A percentile compares a stretch with the other conserved stretches of the same genome.
Evolutionary conservation across 2,329 filamentous ascomycete species (phyloP).

Genomic region (Fusarium sp.): DNA sequence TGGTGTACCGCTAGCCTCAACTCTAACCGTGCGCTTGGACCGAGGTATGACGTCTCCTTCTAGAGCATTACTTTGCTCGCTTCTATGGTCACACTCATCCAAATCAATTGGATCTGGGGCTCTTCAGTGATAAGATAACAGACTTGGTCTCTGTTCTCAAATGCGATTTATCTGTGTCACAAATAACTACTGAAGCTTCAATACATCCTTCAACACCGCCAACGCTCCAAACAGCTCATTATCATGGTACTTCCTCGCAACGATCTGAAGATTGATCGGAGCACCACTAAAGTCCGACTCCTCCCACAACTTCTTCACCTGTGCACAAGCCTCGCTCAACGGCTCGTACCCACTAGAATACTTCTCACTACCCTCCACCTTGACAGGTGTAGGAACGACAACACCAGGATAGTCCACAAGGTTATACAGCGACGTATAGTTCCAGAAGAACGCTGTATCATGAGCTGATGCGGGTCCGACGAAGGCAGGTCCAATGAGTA

Average conservation of each 20-base stretch:
- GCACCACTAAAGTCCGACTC: neutral
- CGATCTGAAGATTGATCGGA: conserved; percentile 6
- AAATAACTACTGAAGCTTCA: neutral
- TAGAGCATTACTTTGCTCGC: neutral
- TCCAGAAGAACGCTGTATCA: conserved; percentile 61
- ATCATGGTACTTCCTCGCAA: conserved; percentile 3
- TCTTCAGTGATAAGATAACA: neutral
- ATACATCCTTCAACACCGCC: neutral
- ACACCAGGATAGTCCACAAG: conserved; percentile 70
- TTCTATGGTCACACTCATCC: too few species aligned
- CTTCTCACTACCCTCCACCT: conserved; percentile 2
- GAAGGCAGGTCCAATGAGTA: conserved; percentile 5
- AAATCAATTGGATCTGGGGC: fast-evolving
- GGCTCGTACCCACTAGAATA: neutral
- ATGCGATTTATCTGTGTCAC: fast-evolving
- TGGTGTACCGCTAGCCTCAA: neutral
- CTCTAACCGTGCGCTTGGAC: neutral
- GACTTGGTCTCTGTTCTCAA: fast-evolving
- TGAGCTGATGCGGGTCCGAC: conserved; percentile 4
- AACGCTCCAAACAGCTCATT: neutral
- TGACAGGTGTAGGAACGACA: conserved; percentile 62
- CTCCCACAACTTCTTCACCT: neutral
- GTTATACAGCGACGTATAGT: conserved; percentile 73
- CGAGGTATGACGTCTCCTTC: neutral
- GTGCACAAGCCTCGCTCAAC: neutral